Evolutionary conservation across 495 filamentous ascomycete species (phyloP), one percentile per base, ranked within the genome.

Genomic region (Penicillium salamii): DNA sequence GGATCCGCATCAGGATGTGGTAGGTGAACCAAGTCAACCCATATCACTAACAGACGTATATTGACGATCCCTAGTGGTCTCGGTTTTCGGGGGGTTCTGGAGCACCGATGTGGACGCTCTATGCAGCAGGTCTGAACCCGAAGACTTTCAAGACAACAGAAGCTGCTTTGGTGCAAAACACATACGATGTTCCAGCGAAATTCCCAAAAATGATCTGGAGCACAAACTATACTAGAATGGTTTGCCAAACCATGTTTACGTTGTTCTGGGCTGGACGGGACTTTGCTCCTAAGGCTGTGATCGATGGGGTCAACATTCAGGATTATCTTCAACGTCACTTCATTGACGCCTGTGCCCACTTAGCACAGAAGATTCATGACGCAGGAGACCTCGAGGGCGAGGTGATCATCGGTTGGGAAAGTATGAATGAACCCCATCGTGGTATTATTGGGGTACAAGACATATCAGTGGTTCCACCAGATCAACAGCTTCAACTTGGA

Each of bases 131-230:
- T 7, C 70, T 98, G 19, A 88, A 98, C 57, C 93, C 95, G 3
- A 77, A 80, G 59, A 79, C 78, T 24, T 97, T 98, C 59, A 82
- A 83, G 36, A 83, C 81, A 19, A 98, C 92, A 13, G 88, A 96
- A 67, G 95, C 91, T 3, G 90, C 95, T 17, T 77, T 96, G 35
- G 92, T 98, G 19, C 93, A 98, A 36, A 98, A 97, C 59, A 92
- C 87, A 0, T 96, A 87, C 58, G 85, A 90, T n/a, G 78, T 95
- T 29, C 89, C 91, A 14, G 83, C 82, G 4, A 78, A 83, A 3
- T 98, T 93, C 61, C 95, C 93, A 3, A 97, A 97, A 69, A 98
- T 98, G 93, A 90, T 96, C 17, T 98, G 93, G 93, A 89, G 91
- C 38, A 98, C 93, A 18, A 97, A 98, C 59, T 98, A 98, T 59